Percentiles rank a stretch among this genome's conserved stretches.
phyloP scores from a whole-genome alignment of 2,329 filamentous ascomycete species.

The Aspergillus arachidicola region DNA sequence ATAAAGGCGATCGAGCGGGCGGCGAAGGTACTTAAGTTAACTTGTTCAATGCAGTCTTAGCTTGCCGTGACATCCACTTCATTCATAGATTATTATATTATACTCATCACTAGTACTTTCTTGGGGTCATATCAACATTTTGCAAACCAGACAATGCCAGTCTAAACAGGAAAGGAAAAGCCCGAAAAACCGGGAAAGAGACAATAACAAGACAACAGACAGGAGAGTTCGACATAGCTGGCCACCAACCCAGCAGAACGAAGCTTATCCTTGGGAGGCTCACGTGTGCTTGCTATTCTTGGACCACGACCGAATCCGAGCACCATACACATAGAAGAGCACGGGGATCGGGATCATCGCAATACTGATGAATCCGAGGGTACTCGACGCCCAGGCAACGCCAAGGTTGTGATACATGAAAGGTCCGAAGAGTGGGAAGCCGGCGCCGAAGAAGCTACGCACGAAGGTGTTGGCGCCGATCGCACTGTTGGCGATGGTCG shows the following conservation, averaged over 20 bases:
- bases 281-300: not conserved
- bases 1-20: too few relatives aligned
- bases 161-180: not conserved
- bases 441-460: not conserved
- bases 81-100: not conserved
- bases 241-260: not conserved
- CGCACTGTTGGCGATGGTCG: conserved; percentile 10
- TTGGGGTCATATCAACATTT: not conserved
- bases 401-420: not conserved
- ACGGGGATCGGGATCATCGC: not conserved
- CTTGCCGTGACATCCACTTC: too few relatives aligned
- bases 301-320: not conserved
- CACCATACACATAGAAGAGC: not conserved
- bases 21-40: too few relatives aligned
- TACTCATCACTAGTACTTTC: not conserved
- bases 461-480: conserved; percentile 6
- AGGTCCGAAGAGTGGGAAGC: not conserved
- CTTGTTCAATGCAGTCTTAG: too few relatives aligned
- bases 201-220: not conserved
- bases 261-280: too few relatives aligned
- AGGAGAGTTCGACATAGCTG: not conserved
- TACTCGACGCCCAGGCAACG: not conserved
- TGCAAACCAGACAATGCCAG: not conserved
- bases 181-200: not conserved
- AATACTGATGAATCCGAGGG: not conserved